Conservation (phyloP, 345 rosid species). For the Trapa bicornis region DNA sequence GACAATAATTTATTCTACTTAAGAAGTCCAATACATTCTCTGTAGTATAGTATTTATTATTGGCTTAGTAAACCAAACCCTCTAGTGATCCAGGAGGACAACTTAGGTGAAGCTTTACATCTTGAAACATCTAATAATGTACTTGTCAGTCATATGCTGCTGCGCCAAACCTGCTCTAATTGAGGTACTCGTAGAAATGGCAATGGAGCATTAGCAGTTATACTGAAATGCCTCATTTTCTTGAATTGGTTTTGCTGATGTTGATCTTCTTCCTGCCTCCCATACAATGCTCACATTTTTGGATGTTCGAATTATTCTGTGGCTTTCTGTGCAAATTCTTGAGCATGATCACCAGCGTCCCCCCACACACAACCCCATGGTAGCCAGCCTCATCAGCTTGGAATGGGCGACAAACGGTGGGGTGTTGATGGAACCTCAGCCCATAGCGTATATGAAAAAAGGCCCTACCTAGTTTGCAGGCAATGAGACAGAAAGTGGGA, state of each 20-base stretch:
- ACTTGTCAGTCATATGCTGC: neutral
- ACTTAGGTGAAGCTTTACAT: neutral
- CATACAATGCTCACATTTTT: no score
- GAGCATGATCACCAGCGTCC: constrained; percentile 56
- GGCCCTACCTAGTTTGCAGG: no score
- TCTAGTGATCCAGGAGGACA: neutral
- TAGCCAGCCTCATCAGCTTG: constrained; percentile 30
- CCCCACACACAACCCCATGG: constrained; percentile 44
- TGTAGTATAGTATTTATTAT: neutral
- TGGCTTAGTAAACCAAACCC: neutral
- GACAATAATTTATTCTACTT: neutral
- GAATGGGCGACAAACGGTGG: no score
- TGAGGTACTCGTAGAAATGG: neutral
- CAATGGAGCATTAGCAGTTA: neutral
- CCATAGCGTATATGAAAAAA: no score
- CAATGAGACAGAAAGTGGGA: no score
- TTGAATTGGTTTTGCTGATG: no score
- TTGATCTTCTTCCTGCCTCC: no score
- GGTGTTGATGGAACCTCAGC: no score
- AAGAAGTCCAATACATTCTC: neutral
- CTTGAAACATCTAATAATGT: no score
- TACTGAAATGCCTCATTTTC: no score
- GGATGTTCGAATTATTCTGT: no score
- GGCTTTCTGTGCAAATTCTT: constrained; percentile 28
- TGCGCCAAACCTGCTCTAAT: neutral